Evolutionary conservation across 1,284 basidiomycete genomes (phyloP).

Genomic region (Ceratobasidium sp.): DNA sequence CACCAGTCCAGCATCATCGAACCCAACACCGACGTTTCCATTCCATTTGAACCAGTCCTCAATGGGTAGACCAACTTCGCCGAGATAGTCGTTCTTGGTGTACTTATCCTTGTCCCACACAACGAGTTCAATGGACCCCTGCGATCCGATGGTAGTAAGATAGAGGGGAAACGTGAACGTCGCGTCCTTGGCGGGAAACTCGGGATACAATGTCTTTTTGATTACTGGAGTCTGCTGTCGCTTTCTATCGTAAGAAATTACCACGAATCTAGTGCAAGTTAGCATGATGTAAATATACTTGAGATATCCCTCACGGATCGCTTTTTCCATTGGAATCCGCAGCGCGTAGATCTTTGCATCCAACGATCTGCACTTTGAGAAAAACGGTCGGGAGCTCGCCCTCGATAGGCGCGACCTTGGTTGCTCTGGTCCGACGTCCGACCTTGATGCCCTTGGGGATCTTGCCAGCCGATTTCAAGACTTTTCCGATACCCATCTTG

Average conservation of each 20-base stretch:
- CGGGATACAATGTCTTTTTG: conserved; percentile 79
- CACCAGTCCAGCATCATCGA: conserved; percentile 47
- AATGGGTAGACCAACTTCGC: conserved; percentile 79
- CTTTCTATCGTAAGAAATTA: conserved; percentile 67
- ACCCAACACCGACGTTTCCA: conserved; percentile 48
- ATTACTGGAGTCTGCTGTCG: conserved; percentile 81
- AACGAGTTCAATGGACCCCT: conserved; percentile 83
- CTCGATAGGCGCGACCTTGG: conserved; percentile 14
- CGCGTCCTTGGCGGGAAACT: conserved; percentile 71
- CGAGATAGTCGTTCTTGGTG: conserved; percentile 90
- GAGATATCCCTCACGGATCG: conserved; percentile 62
- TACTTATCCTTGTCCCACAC: conserved; percentile 90
- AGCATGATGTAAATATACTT: not conserved
- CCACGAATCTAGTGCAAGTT: conserved; percentile 65
- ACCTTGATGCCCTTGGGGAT: conserved; percentile 16
- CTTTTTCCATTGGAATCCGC: conserved; percentile 71
- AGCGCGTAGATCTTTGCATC: conserved; percentile 64
- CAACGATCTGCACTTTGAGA: conserved; percentile 69
- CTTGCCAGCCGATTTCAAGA: not conserved
- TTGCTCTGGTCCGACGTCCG: too few species aligned
- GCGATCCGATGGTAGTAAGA: conserved; percentile 70
- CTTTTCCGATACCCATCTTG: conserved; percentile 35
- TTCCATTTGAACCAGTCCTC: conserved; percentile 75
- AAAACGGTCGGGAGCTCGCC: conserved; percentile 71
- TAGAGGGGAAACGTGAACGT: conserved; percentile 89